Evolutionary conservation across 192 early-diverging fungal genomes (phyloP), one percentile per base, ranked within the genome.

Genomic region (Coemansia sp.): DNA sequence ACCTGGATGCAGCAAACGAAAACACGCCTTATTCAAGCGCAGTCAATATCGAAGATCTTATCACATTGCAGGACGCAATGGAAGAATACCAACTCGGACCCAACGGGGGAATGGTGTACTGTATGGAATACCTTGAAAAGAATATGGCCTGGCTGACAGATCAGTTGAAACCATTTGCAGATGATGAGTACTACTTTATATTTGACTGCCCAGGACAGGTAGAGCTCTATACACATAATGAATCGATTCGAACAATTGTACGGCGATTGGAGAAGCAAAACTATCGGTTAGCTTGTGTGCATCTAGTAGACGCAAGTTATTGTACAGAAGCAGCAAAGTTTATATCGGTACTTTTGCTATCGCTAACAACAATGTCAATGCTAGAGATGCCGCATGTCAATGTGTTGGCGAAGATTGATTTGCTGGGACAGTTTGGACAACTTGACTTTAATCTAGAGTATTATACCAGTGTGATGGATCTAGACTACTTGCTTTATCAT

Each of bases 151-250:
- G 95, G 93, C 81, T 99, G 12, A 74, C 87, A 19, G 92, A 93
- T 8, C 86, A 91, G 70, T 77, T 97, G 32, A 60, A 67, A 53
- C 63, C 68, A 24, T 67, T 54, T 19, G 62, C 60, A 18, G 64
- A 70, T 60, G 72, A 78, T 38, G 87, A 82, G 41, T 87, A 91
- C 58, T 97, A 98, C 76, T 85, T 97, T 54, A 87, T 99, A 30
- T 92, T 99, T 71, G 97, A 99, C 77, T 96, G 92, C 56, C 97
- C 97, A 7, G 94, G 96, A 4, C 94, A 99, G 69, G 96, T 99
- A 22, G 97, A 99, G 65, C 86, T 99, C 18, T 99, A 96, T 76
- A 98, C 97, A 19, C 96, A 98, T 72, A 92, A 96, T 77, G 74
- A 84, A 53, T 81, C 92, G 24, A 84, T 98, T 59, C 88, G 90